A percentile compares a stretch with the other conserved stretches of the same genome.
These are phyloP conservation scores for Solanum sejunctum DNA, from an alignment of 257 asterid species.

Conservation along the genomic window DNA sequence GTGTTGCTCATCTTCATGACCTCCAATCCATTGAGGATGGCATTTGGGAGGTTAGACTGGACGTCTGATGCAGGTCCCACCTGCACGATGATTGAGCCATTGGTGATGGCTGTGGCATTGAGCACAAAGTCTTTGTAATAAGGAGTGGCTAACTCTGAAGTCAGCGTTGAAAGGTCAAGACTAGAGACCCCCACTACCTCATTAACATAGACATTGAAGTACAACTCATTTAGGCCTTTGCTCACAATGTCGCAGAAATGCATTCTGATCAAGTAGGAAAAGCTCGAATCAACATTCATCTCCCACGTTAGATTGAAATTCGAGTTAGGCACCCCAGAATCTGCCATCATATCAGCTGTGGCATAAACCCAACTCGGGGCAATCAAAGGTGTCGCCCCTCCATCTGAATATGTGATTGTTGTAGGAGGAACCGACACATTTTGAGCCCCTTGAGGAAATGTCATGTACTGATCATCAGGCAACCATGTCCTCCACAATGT, in stretches of 20 bases:
- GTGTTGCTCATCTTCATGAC: constrained; percentile 83
- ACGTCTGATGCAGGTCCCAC: constrained; percentile 56
- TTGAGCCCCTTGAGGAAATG: constrained; percentile 45
- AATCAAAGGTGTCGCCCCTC: constrained; percentile 59
- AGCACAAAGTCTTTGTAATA: constrained; percentile 69
- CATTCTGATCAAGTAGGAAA: constrained; percentile 58
- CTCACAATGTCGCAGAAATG: constrained; percentile 90
- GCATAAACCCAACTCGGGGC: constrained; percentile 64
- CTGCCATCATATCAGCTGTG: constrained; percentile 73
- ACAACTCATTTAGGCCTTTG: constrained; percentile 56
- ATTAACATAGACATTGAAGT: constrained; percentile 75
- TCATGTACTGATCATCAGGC: constrained; percentile 29
- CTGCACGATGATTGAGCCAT: constrained; percentile 41
- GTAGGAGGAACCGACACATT: constrained; percentile 41
- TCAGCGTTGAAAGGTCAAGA: constrained; percentile 70
- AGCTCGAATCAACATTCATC: constrained; percentile 64
- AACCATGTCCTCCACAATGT: constrained; percentile 66
- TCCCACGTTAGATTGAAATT: constrained; percentile 79
- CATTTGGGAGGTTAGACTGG: constrained; percentile 45
- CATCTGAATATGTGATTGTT: constrained; percentile 31
- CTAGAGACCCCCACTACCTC: constrained; percentile 35
- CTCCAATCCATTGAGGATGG: constrained; percentile 83
- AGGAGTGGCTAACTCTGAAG: constrained; percentile 55
- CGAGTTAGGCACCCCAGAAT: constrained; percentile 43
- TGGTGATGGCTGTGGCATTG: constrained; percentile 44